A percentile compares a stretch with the other conserved stretches of the same genome.
Evolutionary conservation across 805 yeast species (phyloP).

Genomic region (Yarrowia divulgata): DNA sequence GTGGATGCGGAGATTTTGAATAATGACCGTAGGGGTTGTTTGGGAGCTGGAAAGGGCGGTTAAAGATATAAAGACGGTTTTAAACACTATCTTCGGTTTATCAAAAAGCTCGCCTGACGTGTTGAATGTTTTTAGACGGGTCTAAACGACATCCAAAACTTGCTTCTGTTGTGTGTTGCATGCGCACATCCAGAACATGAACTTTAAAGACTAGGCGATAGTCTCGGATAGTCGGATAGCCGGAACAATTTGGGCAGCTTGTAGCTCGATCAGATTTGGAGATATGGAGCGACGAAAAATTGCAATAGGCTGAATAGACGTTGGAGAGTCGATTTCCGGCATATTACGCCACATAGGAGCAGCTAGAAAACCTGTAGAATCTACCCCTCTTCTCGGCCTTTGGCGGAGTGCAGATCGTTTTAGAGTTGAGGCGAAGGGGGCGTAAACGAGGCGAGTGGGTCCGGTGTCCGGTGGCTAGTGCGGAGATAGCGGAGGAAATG

Average conservation of each 20-base stretch:
- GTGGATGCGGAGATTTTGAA: not conserved
- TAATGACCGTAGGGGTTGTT: no score
- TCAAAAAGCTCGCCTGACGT: no score
- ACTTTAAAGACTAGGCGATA: not conserved
- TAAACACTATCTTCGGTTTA: no score
- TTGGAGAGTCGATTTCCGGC: no score
- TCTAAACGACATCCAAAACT: not conserved
- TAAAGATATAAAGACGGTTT: no score
- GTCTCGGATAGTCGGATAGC: not conserved
- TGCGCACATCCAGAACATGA: not conserved
- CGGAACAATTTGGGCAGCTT: not conserved
- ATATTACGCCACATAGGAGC: no score
- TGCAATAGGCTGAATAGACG: no score
- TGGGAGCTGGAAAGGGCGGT: no score
- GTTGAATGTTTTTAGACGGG: no score
- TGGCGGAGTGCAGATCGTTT: slow-evolving; percentile 6
- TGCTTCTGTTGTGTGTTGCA: not conserved
- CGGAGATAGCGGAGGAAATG: slow-evolving; percentile 2
- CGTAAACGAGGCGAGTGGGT: slow-evolving; percentile 10
- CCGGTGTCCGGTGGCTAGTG: slow-evolving; percentile 17
- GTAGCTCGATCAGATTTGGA: no score
- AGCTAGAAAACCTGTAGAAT: no score
- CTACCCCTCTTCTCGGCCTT: not conserved
- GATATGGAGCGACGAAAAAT: no score
- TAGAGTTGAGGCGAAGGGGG: slow-evolving; percentile 7